Evolutionary conservation across 495 filamentous ascomycete genomes (phyloP).

Genomic region (Hyaloscypha variabilis): DNA sequence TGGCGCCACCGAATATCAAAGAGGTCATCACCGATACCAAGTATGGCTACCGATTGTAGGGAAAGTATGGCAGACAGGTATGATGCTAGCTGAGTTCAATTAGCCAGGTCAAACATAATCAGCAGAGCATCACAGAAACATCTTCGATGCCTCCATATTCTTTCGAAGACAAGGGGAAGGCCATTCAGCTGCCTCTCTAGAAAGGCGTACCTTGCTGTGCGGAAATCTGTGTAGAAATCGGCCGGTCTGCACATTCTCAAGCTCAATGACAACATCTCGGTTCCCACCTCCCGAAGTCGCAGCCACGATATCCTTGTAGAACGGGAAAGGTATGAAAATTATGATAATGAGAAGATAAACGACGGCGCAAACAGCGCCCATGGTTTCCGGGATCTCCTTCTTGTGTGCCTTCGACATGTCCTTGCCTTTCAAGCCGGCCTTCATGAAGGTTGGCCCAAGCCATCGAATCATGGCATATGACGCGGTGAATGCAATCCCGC

Average conservation of each 20-base stretch:
- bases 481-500: conserved; percentile 78
- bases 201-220: conserved; percentile 73
- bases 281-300: conserved; percentile 94
- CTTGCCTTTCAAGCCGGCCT: conserved; percentile 85
- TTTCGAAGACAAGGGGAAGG: no score
- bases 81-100: conserved; percentile 73
- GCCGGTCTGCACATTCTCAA: conserved; percentile 63
- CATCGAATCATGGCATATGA: conserved; percentile 86
- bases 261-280: conserved; percentile 73
- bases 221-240: conserved; percentile 89
- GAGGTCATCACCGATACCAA: conserved; percentile 93
- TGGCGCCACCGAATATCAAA: conserved; percentile 99
- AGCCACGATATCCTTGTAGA: conserved; percentile 97
- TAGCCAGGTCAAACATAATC: not conserved
- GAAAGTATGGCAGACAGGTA: conserved; percentile 94
- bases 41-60: conserved; percentile 83
- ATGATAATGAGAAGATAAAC: conserved; percentile 89
- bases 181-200: no score
- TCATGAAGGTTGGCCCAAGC: conserved; percentile 91
- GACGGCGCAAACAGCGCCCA: conserved; percentile 94
- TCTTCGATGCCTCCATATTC: no score
- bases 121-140: not conserved
- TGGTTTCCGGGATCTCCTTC: conserved; percentile 88
- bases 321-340: conserved; percentile 91
- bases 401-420: conserved; percentile 80